A percentile compares a stretch with the other conserved stretches of the same genome.
Conservation (phyloP, 495 filamentous ascomycete genomes). For the Podospora tetraspora region DNA sequence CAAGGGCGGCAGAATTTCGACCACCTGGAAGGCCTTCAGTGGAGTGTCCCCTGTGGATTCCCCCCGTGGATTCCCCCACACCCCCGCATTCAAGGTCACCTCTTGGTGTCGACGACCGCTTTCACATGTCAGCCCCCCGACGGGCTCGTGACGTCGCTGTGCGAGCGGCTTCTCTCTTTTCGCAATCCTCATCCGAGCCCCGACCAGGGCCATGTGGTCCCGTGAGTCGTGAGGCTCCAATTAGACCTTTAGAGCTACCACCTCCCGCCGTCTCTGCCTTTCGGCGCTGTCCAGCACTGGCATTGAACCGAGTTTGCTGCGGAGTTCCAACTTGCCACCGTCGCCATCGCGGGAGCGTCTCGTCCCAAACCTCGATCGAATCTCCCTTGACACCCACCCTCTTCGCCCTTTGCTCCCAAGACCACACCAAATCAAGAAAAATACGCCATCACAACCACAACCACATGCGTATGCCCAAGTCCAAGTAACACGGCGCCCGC, state of each 20-base stretch:
- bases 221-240: conserved; percentile 15
- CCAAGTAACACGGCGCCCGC: not conserved
- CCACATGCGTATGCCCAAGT: not conserved
- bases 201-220: conserved; percentile 8
- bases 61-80: not conserved
- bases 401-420: not conserved
- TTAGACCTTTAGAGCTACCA: not conserved
- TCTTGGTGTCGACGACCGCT: not conserved
- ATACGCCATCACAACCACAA: not conserved
- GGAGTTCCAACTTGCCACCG: not conserved
- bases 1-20: not conserved
- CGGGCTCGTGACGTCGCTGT: not conserved
- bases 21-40: not conserved
- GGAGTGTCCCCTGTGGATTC: too few species aligned
- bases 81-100: not conserved
- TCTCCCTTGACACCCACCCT: not conserved
- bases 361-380: not conserved
- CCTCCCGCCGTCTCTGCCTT: not conserved
- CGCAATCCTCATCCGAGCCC: not conserved
- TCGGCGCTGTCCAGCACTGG: not conserved
- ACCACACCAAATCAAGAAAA: not conserved
- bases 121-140: conserved; percentile 1
- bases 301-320: not conserved
- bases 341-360: not conserved
- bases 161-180: not conserved